A percentile compares a stretch with the other conserved stretches of the same genome.
phyloP scores from a whole-genome alignment of 1,139 yeast genomes.

The Meyerozyma carpophila region DNA sequence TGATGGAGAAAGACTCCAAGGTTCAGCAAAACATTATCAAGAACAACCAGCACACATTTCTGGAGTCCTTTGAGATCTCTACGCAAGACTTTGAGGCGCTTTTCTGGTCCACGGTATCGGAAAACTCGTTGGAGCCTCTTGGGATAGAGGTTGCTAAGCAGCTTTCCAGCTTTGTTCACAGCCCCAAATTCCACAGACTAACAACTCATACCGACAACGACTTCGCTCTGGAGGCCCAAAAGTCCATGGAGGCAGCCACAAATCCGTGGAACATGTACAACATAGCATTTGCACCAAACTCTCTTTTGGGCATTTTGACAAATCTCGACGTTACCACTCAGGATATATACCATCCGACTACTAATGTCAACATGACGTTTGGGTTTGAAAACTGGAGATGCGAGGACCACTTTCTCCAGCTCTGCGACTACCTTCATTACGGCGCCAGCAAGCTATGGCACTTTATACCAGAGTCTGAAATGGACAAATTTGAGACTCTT shows the following conservation, averaged over 20 bases:
- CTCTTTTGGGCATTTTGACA: conserved; percentile 38
- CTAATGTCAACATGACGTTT: conserved; percentile 57
- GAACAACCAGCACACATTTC: not conserved
- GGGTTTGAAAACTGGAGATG: conserved; percentile 69
- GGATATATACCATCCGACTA: conserved; percentile 24
- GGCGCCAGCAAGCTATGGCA: conserved; percentile 80
- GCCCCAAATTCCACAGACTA: not conserved
- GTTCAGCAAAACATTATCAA: not conserved
- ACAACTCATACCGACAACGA: not conserved
- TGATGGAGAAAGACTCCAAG: not conserved
- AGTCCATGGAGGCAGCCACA: conserved; percentile 7
- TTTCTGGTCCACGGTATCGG: not conserved
- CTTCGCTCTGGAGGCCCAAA: not conserved
- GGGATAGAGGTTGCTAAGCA: not conserved
- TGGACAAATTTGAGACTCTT: conserved; percentile 55
- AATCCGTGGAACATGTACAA: conserved; percentile 73
- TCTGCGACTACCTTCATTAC: conserved; percentile 59
- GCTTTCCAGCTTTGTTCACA: not conserved
- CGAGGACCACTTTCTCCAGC: conserved; percentile 72
- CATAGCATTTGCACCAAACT: conserved; percentile 51
- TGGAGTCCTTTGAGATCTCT: not conserved
- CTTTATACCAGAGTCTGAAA: conserved; percentile 66
- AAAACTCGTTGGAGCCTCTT: not conserved
- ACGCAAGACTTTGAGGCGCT: not conserved
- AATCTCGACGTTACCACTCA: conserved; percentile 39